Conservation (phyloP, 371 early-diverging fungal genomes). For the Mortierella sp. region DNA sequence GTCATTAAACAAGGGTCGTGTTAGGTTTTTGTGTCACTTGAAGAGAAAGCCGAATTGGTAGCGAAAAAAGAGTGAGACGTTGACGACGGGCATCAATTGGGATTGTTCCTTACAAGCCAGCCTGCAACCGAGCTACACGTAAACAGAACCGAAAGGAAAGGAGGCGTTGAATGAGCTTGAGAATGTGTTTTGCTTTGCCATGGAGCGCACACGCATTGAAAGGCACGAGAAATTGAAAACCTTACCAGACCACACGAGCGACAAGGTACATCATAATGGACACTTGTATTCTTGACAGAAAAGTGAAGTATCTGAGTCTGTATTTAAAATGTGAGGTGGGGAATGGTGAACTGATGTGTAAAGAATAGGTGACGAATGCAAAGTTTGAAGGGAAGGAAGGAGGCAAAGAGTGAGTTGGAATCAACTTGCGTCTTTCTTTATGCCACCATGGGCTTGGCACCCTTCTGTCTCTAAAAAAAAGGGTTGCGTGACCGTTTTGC, state of each 20-base stretch:
- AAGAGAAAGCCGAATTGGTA: background rate
- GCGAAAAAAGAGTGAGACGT: background rate
- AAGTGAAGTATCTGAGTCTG: background rate
- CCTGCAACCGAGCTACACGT: conserved; percentile 39
- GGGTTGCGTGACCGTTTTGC: conserved; percentile 5
- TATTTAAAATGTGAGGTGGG: background rate
- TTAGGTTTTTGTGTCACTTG: background rate
- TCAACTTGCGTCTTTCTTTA: background rate
- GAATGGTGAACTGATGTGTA: background rate
- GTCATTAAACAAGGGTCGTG: background rate
- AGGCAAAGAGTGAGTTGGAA: conserved; percentile 3
- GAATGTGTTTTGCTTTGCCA: background rate
- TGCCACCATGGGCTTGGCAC: background rate
- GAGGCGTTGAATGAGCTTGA: background rate
- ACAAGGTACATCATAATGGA: conserved; percentile 40
- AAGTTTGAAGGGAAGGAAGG: background rate
- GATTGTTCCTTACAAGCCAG: conserved; percentile 29
- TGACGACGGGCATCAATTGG: background rate
- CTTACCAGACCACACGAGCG: conserved; percentile 43
- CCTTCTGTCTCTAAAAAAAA: background rate
- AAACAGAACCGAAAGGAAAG: background rate
- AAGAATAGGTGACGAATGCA: background rate
- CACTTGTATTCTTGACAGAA: background rate
- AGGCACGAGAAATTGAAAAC: background rate
- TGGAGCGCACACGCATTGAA: background rate